A percentile compares a stretch with the other conserved stretches of the same genome.
Evolutionary conservation across 2,329 filamentous ascomycete genomes (phyloP).

Genomic region (Pestalotiopsis sp.): DNA sequence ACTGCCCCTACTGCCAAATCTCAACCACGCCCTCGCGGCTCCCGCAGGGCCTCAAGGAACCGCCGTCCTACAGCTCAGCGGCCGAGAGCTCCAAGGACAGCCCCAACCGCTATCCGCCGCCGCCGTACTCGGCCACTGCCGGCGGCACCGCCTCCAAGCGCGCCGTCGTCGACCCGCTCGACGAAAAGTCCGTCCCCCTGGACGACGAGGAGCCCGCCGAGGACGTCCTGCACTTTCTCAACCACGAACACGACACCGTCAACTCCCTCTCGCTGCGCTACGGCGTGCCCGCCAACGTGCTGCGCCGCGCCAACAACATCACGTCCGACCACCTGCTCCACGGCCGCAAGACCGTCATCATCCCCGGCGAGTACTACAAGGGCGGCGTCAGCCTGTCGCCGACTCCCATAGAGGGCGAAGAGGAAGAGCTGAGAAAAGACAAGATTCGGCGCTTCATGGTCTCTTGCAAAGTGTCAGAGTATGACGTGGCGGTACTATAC

Average conservation of each 20-base stretch:
- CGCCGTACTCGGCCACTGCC: conserved; percentile 36
- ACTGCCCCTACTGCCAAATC: conserved; percentile 78
- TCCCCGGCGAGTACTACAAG: conserved; percentile 71
- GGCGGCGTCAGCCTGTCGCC: conserved; percentile 69
- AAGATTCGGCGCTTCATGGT: conserved; percentile 80
- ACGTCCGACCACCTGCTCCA: conserved; percentile 71
- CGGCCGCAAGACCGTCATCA: conserved; percentile 69
- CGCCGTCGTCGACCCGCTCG: conserved; percentile 4
- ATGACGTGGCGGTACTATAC: conserved; percentile 75
- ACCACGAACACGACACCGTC: conserved; percentile 69
- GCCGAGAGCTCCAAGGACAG: conserved; percentile 27
- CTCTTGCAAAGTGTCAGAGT: conserved; percentile 74
- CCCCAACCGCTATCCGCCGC: conserved; percentile 34
- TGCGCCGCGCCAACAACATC: conserved; percentile 70
- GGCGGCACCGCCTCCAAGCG: not conserved
- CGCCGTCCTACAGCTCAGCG: conserved; percentile 62
- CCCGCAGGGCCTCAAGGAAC: conserved; percentile 66
- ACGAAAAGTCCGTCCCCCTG: conserved; percentile 30
- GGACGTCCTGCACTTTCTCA: conserved; percentile 75
- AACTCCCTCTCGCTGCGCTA: conserved; percentile 72
- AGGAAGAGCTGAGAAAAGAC: conserved; percentile 70
- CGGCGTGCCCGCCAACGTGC: conserved; percentile 61
- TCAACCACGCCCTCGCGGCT: conserved; percentile 58
- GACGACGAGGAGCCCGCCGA: conserved; percentile 42
- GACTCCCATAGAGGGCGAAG: conserved; percentile 71